Evolutionary conservation across 805 yeast species (phyloP), one percentile per base, ranked within the genome.

Genomic region (Priceomyces fermenticarens): DNA sequence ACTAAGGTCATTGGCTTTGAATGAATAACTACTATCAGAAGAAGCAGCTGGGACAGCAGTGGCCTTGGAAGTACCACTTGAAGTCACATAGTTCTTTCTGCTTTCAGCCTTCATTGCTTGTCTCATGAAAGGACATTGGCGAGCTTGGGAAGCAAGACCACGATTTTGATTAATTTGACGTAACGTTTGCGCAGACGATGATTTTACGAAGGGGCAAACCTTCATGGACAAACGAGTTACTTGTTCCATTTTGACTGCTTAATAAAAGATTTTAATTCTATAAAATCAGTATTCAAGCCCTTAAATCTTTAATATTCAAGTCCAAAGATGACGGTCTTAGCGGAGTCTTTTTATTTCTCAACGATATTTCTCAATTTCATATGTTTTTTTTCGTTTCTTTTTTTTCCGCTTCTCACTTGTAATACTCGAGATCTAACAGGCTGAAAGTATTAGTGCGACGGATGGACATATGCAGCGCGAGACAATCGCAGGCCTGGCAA

Each of bases 41-140:
- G 67, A 45, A 10, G 73, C 58, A 40, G 69, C 44, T 40, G 65
- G 58, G 6, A 75, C 57, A 35, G 78, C 73, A 28, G 75, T 69
- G 15, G 80, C 79, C 30, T 60, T 62, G 29, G 54, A 65, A 4
- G 75, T 67, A 47, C 64, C 65, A 10, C 79, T 63, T 35, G 80
- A 73, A 23, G 71, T 60, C 10, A 81, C 71, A 53, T 77, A 77
- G 36, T 44, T 14, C 62, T 76, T 70, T 37, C 51, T 54, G 32
- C 63, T 55, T 38, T 62, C 65, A 43, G 70, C 73, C 48, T 58
- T 58, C 39, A 88, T 65, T 29, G 96, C 96, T 39, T 82, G 81
- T 17, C 88, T 88, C 85, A 89, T 86, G 41, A 89, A 85, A n/a
- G 98, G 98, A 63, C 98, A 90, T 45, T 74, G 77, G 34, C 75